phyloP scores from a whole-genome alignment of 768 basidiomycete species.

The Tricholoma sp. region DNA sequence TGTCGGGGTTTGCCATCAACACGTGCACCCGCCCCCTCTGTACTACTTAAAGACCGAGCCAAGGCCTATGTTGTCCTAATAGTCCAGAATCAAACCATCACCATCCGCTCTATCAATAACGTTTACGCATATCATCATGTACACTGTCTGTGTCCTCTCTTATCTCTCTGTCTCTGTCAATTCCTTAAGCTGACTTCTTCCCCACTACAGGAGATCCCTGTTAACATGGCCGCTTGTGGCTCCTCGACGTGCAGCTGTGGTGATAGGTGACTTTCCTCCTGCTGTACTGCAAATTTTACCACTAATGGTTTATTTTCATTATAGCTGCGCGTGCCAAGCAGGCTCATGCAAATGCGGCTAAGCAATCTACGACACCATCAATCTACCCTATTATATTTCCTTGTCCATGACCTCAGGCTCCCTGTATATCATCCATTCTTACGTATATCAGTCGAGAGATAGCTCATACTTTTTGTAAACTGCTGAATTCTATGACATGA shows the following conservation, averaged over 20 bases:
- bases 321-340: neutral
- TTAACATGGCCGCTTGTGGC: neutral
- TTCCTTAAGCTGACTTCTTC: neutral
- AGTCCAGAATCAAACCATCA: neutral
- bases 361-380: neutral
- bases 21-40: too few relatives aligned
- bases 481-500: too few relatives aligned
- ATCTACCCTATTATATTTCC: neutral
- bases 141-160: neutral
- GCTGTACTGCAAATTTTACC: too few relatives aligned
- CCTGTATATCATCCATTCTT: too few relatives aligned
- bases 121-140: neutral
- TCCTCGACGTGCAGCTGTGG: neutral
- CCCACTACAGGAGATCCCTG: neutral
- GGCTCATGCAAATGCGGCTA: neutral
- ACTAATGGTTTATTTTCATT: neutral
- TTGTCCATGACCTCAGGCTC: neutral
- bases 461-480: too few relatives aligned
- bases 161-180: neutral
- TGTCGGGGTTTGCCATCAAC: too few relatives aligned
- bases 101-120: neutral
- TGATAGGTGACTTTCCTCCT: neutral
- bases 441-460: too few relatives aligned
- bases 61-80: too few relatives aligned
- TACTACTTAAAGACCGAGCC: too few relatives aligned